Base-by-base conservation (phyloP, 306 rosid species). In the Trifolium dubium region DNA sequence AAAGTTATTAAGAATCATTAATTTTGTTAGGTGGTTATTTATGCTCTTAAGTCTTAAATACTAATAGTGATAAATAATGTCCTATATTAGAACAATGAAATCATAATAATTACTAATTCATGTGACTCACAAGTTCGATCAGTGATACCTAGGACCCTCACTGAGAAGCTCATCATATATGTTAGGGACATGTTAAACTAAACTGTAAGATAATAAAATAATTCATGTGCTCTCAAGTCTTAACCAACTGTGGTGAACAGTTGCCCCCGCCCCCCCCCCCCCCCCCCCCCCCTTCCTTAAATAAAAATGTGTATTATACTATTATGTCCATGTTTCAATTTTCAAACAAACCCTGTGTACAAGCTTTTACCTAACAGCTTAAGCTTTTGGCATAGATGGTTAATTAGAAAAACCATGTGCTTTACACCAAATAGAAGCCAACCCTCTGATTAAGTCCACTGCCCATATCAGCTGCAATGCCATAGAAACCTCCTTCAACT, bases 401-500 rank as follows among this genome's bases (percentile, higher is more conserved):
- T 64, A 50, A 44, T 67, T 4, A 67, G 13, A 7, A 44, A 67
- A 46, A 6, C 18, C 18, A 44, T 8, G 14, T 44, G 40, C 3
- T 65, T 65, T 65, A 23, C 37, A 5, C 17, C 37, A 66, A 46
- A 8, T 46, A 67, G 56, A 46, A 67, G 28, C 13, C 3, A 67
- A 44, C 13, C 30, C 41, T 11, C 41, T 28, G 46, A 46, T 12
- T 14, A 14, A 30, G 59, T 29, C 29, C 8, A 29, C 47, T 30
- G 59, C 43, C 29, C 8, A 29, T 67, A 47, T 67, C 58, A 46
- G 18, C 23, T 4, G 56, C 59, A 67, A 67, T 67, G 56, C 2
- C 28, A 29, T 14, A 31, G 59, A 46, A 67, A 46, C 28, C 56
- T 29, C 72, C 56, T 13, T 31, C 47, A 67, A 66, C 8, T 66